phyloP scores from a whole-genome alignment of 2,329 filamentous ascomycete genomes.

The Nannizziopsis barbatae region DNA sequence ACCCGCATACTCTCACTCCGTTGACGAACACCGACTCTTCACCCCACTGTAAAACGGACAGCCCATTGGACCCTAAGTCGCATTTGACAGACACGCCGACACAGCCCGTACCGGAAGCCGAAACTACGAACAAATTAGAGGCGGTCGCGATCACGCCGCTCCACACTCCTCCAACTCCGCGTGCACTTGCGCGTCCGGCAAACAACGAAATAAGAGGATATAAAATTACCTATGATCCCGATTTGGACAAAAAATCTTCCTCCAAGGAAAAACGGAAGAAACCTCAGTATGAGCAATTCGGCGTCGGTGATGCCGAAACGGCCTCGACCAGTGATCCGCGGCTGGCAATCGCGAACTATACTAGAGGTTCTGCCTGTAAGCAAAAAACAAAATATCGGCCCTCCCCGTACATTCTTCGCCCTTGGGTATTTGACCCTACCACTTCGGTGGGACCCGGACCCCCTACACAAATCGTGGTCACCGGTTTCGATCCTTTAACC shows the following conservation, averaged over 20 bases:
- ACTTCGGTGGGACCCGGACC: slow-evolving; percentile 82
- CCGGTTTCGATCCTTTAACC: slow-evolving; percentile 87
- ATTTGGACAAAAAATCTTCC: slow-evolving; percentile 47
- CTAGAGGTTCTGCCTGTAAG: slow-evolving; percentile 51
- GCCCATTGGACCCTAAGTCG: slow-evolving; percentile 33
- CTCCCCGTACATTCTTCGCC: slow-evolving; percentile 67
- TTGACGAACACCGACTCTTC: slow-evolving; percentile 57
- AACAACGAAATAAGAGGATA: slow-evolving; percentile 46
- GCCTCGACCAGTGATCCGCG: slow-evolving; percentile 72
- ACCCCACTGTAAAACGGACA: slow-evolving; percentile 46
- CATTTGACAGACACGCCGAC: slow-evolving; percentile 18
- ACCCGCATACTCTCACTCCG: slow-evolving; percentile 48
- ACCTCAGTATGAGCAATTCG: slow-evolving; percentile 43
- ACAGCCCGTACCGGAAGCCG: slow-evolving; percentile 17
- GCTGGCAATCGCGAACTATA: slow-evolving; percentile 54
- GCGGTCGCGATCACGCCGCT: slow-evolving; percentile 29
- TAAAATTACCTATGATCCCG: slow-evolving; percentile 52
- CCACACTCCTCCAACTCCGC: slow-evolving; percentile 36
- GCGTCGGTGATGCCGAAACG: slow-evolving; percentile 45
- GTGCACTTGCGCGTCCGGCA: slow-evolving; percentile 41
- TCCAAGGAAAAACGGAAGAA: slow-evolving; percentile 47
- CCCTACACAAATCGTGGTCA: slow-evolving; percentile 80
- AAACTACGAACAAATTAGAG: slow-evolving; percentile 23
- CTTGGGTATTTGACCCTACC: slow-evolving; percentile 68
- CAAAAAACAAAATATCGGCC: slow-evolving; percentile 58